Evolutionary conservation across 1,284 basidiomycete genomes (phyloP).

Genomic region (Pseudozyma sp.): DNA sequence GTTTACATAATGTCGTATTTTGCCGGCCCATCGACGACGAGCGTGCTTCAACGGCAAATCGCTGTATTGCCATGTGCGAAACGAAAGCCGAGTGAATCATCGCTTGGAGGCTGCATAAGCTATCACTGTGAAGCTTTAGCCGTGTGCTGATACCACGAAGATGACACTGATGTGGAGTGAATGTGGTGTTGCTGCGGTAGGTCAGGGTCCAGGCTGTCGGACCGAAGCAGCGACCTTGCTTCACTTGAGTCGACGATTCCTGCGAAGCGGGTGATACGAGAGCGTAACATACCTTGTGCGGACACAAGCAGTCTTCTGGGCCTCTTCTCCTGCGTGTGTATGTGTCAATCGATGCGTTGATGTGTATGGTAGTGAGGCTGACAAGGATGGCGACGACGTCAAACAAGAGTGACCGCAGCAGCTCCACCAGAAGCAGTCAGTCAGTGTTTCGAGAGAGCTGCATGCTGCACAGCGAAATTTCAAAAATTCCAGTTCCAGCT

Average conservation of each 20-base stretch:
- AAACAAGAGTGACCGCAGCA: constrained; percentile 19
- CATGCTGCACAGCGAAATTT: not conserved
- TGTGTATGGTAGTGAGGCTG: constrained; percentile 13
- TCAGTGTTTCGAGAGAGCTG: not conserved
- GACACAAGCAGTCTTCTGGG: constrained; percentile 34
- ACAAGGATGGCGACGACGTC: constrained; percentile 7
- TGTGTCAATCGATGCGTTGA: not conserved
- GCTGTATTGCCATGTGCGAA: too few species aligned
- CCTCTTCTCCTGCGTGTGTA: constrained; percentile 18
- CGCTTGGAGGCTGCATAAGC: too few species aligned
- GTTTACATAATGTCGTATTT: too few species aligned
- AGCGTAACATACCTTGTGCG: constrained; percentile 35
- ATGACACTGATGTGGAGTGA: not conserved
- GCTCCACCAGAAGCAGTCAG: not conserved
- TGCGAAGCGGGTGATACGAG: not conserved
- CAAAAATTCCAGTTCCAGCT: constrained; percentile 7
- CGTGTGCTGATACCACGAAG: too few species aligned
- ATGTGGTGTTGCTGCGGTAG: constrained; percentile 24
- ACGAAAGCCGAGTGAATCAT: too few species aligned
- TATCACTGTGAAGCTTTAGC: not conserved
- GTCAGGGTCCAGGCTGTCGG: constrained; percentile 8
- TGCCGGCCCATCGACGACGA: too few species aligned
- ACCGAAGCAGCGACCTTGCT: too few species aligned
- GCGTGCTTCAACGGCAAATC: too few species aligned
- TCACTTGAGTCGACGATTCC: not conserved